Evolutionary conservation across 2,329 filamentous ascomycete species (phyloP).

Genomic region (Nothomitra cinnamomea): DNA sequence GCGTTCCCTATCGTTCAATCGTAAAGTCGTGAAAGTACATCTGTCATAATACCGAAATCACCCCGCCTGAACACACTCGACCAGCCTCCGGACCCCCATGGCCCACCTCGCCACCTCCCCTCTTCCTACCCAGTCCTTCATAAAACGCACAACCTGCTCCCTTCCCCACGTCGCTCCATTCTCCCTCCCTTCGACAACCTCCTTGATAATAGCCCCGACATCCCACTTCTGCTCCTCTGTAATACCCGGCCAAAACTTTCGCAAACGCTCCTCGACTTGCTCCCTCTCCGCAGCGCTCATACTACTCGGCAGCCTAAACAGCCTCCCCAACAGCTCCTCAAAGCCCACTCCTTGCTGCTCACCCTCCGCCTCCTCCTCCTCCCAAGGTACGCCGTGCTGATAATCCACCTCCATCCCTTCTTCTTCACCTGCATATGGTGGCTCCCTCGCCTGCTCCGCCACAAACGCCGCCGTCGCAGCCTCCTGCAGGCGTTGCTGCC

Average conservation of each 20-base stretch:
- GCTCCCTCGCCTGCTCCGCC: too few relatives aligned
- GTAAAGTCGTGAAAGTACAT: too few relatives aligned
- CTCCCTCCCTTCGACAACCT: background rate
- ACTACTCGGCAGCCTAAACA: background rate
- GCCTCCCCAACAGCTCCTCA: background rate
- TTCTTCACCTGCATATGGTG: background rate
- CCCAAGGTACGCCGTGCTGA: background rate
- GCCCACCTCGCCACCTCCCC: background rate
- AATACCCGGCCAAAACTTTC: background rate
- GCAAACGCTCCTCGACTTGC: background rate
- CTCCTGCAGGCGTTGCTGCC: background rate
- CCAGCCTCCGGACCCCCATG: background rate
- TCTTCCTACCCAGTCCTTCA: slow-evolving; percentile 1
- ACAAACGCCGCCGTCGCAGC: too few relatives aligned
- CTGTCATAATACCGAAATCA: too few relatives aligned
- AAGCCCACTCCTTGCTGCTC: background rate
- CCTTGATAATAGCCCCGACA: background rate
- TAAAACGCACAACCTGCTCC: background rate
- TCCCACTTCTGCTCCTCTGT: background rate
- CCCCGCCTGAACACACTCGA: background rate
- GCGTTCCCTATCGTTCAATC: too few relatives aligned
- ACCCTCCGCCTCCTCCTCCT: background rate
- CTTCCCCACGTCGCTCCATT: background rate
- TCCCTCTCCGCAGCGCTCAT: background rate
- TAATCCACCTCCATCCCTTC: background rate